Evolutionary conservation across 1,139 yeast species (phyloP).

Genomic region (Pichia sp.): DNA sequence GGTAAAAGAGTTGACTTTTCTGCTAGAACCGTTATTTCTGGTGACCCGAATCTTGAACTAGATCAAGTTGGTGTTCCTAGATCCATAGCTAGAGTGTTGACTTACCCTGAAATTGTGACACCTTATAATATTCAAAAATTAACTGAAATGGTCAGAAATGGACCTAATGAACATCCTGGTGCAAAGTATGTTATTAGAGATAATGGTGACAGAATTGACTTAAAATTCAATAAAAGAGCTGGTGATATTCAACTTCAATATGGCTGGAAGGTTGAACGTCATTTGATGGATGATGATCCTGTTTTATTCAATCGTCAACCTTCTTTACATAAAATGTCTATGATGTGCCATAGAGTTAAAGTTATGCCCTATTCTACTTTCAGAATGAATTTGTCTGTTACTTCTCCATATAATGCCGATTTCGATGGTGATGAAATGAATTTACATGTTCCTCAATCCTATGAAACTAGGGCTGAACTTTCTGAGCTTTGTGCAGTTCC

Average conservation of each 20-base stretch:
- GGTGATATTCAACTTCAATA: conserved; percentile 97
- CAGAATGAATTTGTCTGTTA: conserved; percentile 91
- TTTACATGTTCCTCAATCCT: conserved; percentile 98
- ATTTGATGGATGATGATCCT: conserved; percentile 94
- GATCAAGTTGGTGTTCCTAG: conserved; percentile 99
- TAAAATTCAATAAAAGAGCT: conserved; percentile 94
- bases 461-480: conserved; percentile 94
- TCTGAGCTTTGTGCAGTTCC: conserved; percentile 96
- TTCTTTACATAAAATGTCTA: conserved; percentile 97
- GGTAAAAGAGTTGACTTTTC: conserved; percentile 99
- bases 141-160: conserved; percentile 90
- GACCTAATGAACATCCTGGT: conserved; percentile 99
- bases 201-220: conserved; percentile 96
- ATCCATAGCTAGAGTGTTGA: conserved; percentile 88
- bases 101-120: conserved; percentile 96
- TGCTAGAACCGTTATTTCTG: conserved; percentile 98
- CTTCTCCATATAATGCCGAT: conserved; percentile 99
- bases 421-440: conserved; percentile 99
- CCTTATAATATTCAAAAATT: conserved; percentile 92
- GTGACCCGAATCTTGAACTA: conserved; percentile 95
- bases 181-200: conserved; percentile 97
- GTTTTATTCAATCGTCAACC: conserved; percentile 99
- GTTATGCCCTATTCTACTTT: conserved; percentile 99
- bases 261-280: conserved; percentile 99
- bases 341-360: conserved; percentile 99